Evolutionary conservation across 1,139 yeast species (phyloP).

Genomic region (Saccharomycopsis crataegensis): DNA sequence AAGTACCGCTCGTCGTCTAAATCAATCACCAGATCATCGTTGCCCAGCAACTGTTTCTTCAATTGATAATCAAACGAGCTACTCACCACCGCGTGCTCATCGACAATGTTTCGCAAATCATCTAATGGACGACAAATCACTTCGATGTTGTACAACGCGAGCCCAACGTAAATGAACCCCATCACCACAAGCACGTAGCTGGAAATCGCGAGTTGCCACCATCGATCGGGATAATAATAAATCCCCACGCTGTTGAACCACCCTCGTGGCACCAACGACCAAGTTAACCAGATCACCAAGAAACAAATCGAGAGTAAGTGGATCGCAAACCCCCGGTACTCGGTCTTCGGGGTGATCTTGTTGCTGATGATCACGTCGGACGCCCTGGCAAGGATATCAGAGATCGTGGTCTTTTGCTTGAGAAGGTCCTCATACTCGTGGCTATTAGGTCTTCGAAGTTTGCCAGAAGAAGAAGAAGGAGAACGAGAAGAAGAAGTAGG

Average conservation of each 20-base stretch:
- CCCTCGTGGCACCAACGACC: slow-evolving; percentile 63
- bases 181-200: slow-evolving; percentile 59
- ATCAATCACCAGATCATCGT: slow-evolving; percentile 11
- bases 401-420: slow-evolving; percentile 14
- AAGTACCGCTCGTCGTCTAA: slow-evolving; percentile 33
- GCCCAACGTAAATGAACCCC: slow-evolving; percentile 62
- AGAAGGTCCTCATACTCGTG: slow-evolving; percentile 28
- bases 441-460: not conserved
- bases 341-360: slow-evolving; percentile 58
- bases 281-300: slow-evolving; percentile 60
- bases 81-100: slow-evolving; percentile 50
- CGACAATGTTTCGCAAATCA: slow-evolving; percentile 60
- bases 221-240: slow-evolving; percentile 72
- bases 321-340: slow-evolving; percentile 69
- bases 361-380: slow-evolving; percentile 71
- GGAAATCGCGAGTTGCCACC: slow-evolving; percentile 83
- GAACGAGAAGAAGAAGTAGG: too few species aligned
- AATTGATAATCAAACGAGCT: slow-evolving; percentile 24
- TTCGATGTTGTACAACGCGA: slow-evolving; percentile 69
- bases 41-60: slow-evolving; percentile 24
- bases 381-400: slow-evolving; percentile 61
- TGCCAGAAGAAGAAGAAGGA: not conserved
- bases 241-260: slow-evolving; percentile 48
- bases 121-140: slow-evolving; percentile 52
- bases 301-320: slow-evolving; percentile 17